A percentile compares a stretch with the other conserved stretches of the same genome.
These are phyloP conservation scores for Silene latifolia DNA, from an alignment of 148 eudicot genomes.

Conservation along the genomic window DNA sequence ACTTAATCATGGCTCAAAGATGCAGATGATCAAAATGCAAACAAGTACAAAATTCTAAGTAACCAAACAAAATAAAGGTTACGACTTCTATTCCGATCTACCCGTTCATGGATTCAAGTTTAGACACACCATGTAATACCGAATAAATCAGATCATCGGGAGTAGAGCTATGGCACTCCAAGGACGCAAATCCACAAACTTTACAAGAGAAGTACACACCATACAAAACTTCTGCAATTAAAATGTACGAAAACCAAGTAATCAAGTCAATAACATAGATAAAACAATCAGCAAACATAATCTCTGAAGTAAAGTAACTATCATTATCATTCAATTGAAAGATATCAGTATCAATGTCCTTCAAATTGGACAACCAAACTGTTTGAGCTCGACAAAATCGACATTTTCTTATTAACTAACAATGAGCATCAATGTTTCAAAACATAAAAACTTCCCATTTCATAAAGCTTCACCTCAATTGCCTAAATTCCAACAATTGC, in stretches of 20 bases:
- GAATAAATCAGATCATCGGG: not conserved
- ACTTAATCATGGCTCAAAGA: slow-evolving; percentile 3
- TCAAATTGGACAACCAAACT: slow-evolving; percentile 5
- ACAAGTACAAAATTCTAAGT: not conserved
- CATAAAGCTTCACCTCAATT: slow-evolving; percentile 15
- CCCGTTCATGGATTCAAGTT: not conserved
- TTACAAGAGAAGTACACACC: not conserved
- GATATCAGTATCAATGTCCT: slow-evolving; percentile 5
- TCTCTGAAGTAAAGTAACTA: not conserved
- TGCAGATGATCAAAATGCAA: not conserved
- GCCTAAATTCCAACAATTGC: slow-evolving; percentile 13
- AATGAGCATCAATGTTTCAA: not conserved
- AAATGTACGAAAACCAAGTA: not conserved
- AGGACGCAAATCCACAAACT: not conserved
- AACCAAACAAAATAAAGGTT: not conserved
- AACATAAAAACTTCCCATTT: slow-evolving; percentile 5
- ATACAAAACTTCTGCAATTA: not conserved
- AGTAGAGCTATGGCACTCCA: not conserved
- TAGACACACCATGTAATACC: not conserved
- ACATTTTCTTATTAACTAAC: slow-evolving; percentile 24
- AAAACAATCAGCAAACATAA: not conserved
- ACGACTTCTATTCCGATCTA: not conserved
- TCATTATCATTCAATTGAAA: not conserved
- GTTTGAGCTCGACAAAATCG: slow-evolving; percentile 12
- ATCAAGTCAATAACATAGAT: not conserved